Base-by-base conservation (phyloP, 164 flowering plant species). In the Tinospora cordifolia region DNA sequence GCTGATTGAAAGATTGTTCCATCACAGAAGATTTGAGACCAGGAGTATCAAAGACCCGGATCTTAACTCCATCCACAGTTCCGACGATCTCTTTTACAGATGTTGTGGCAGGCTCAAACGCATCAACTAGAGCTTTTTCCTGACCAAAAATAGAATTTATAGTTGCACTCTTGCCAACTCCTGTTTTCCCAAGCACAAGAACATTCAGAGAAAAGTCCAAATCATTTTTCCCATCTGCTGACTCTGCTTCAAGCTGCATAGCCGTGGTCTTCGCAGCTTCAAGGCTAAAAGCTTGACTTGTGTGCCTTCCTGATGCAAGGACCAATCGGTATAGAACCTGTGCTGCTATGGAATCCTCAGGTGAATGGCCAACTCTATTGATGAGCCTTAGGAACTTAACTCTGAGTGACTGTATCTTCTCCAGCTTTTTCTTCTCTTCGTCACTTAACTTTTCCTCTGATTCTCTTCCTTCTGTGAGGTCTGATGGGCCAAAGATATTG, bases 131-230 rank as follows among this genome's bases (percentile, higher is more conserved):
- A 12, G 90, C 74, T 80, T 81, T 90, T 70, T 85, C 83, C 72
- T 91, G 90, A 15, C 97, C 96, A 72, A 91, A 89, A 36, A 93
- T 85, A 7, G 98, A 88, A 75, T 93, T 93, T 69, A 93, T 87
- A 39, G 94, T 93, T 17, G 98, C 98, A 82, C 98, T 93, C 82
- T 93, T 93, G 11, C 98, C 98, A 64, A 91, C 98, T n/a, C 98
- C 98, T 67, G 86, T 73, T 82, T 93, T 93, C 67, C 98, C 97
- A 65, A 91, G 81, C 69, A 88, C 92, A 25, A 93, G 76, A 66
- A 93, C 81, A 78, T 88, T 93, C 76, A 90, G 71, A 26, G 94
- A 86, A 73, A 91, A 88, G 81, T 82, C 79, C 65, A 93, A 74
- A 70, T 86, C 86, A 70, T 85, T 85, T 66, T 76, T 81, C 11